Evolutionary conservation across 1,284 basidiomycete species (phyloP), one percentile per base, ranked within the genome.

Genomic region (Heterobasidion irregulare): DNA sequence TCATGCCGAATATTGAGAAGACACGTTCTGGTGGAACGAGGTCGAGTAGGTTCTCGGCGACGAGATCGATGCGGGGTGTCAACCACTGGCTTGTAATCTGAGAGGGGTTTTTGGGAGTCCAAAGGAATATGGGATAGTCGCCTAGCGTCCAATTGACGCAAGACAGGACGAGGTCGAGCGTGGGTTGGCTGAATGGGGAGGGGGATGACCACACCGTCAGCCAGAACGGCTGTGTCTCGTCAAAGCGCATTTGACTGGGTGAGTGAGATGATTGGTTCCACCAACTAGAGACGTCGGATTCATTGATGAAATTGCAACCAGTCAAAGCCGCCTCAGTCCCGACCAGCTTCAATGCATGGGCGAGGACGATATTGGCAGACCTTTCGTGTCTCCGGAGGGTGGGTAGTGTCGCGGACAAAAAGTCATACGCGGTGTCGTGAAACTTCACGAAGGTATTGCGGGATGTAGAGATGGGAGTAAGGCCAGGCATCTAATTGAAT

Each of bases 41-140:
- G 35, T 56, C 61, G n/a, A 57, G 59, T 38, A 81, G 65, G 57
- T 68, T 66, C 19, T 70, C 65, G 4, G 68, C 65, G 15, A 79
- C 64, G 43, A 68, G 63, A 41, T 58, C 58, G 32, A 77, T 60
- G 13, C 74, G 70, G 47, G 67, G 68, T 6, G 49, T 48, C 19
- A 76, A 57, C 73, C 72, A 74, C 26, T 67, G 61, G n/a, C 65
- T 41, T 3, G 68, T 66, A 34, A 67, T 56, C 3, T 66, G 55
- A 47, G 63, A 62, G 10, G 62, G 60, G 50, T 56, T 63, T 47
- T 65, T 65, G 13, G 74, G 66, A 8, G 75, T 70, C 76, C 78
- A 80, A 32, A 82, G 60, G 64, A 82, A 82, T 56, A 80, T 71
- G 33, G 79, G 80, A 56, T 78, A 73, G 43, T 76, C 68, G 53